Conservation (phyloP, 176 grass and related monocot genomes). For the Themeda triandra region DNA sequence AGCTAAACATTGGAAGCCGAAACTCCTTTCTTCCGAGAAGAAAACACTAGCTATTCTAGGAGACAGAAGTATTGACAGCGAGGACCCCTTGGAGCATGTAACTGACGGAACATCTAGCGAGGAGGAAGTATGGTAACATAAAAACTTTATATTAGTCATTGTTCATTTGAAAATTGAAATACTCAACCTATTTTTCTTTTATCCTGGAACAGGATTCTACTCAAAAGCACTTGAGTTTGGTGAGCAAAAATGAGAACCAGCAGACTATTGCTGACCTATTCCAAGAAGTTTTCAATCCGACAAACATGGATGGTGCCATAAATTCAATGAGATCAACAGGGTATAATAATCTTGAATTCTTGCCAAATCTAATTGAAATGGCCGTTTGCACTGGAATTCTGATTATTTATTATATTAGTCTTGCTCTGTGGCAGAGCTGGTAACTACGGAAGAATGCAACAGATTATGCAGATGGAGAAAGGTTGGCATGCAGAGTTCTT, state of each 20-base stretch:
- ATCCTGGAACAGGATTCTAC: constrained; percentile 49
- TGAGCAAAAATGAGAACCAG: constrained; percentile 51
- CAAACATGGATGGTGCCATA: constrained; percentile 25
- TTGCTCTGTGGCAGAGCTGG: constrained; percentile 45
- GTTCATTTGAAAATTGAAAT: background rate
- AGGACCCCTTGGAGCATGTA: constrained; percentile 60
- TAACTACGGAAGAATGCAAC: constrained; percentile 71
- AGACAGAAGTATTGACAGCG: constrained; percentile 55
- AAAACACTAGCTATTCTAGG: constrained; percentile 49
- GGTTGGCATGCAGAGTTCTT: constrained; percentile 58
- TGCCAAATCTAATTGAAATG: constrained; percentile 11
- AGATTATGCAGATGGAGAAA: constrained; percentile 86
- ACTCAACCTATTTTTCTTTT: constrained; percentile 14
- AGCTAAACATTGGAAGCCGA: constrained; percentile 39
- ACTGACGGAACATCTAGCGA: constrained; percentile 66
- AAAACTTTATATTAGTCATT: background rate
- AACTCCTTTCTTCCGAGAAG: constrained; percentile 25
- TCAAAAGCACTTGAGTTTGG: constrained; percentile 44
- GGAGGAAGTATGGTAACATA: constrained; percentile 61
- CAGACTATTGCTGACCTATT: constrained; percentile 87
- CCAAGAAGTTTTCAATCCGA: constrained; percentile 66
- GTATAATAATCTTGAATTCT: constrained; percentile 39
- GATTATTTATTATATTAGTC: constrained; percentile 17
- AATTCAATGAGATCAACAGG: constrained; percentile 35
- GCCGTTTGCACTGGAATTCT: constrained; percentile 9